phyloP scores from a whole-genome alignment of 1,284 basidiomycete species.

The Butyriboletus appendiculatus region DNA sequence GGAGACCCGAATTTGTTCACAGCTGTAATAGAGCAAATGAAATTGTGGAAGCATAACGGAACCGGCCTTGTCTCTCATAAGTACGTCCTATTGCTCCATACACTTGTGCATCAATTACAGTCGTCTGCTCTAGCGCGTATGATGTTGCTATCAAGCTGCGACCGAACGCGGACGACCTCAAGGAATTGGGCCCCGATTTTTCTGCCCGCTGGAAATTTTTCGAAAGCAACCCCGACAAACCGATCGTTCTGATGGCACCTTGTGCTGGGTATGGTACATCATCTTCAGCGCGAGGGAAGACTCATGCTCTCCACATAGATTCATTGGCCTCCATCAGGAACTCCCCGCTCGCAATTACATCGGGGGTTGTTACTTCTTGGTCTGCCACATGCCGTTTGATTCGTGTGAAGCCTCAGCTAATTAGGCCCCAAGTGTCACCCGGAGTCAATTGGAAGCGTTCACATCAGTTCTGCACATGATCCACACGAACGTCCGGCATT shows the following conservation, averaged over 20 bases:
- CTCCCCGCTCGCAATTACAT: conserved; percentile 20
- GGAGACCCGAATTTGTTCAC: not conserved
- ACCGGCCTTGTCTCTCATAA: conserved; percentile 51
- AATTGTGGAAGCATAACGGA: conserved; percentile 45
- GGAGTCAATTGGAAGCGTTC: conserved; percentile 41
- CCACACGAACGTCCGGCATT: conserved; percentile 41
- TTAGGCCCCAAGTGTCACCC: conserved; percentile 39
- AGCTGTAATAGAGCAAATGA: conserved; percentile 39
- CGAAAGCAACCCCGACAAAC: conserved; percentile 48
- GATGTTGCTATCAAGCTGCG: conserved; percentile 53
- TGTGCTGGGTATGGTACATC: conserved; percentile 31
- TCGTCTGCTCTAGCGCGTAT: conserved; percentile 33
- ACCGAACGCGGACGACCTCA: conserved; percentile 44
- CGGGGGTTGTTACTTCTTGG: conserved; percentile 18
- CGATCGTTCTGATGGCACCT: conserved; percentile 41
- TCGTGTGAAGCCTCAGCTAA: not conserved
- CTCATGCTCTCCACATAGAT: conserved; percentile 5
- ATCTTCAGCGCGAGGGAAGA: not conserved
- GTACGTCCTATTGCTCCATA: conserved; percentile 28
- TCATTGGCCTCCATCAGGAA: conserved; percentile 8
- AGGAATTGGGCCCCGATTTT: conserved; percentile 47
- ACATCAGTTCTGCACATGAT: conserved; percentile 42
- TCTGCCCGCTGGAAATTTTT: conserved; percentile 46
- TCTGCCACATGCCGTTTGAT: not conserved
- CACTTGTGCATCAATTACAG: not conserved